phyloP scores from a whole-genome alignment of 345 rosid genomes.

The Citrus hindsii region DNA sequence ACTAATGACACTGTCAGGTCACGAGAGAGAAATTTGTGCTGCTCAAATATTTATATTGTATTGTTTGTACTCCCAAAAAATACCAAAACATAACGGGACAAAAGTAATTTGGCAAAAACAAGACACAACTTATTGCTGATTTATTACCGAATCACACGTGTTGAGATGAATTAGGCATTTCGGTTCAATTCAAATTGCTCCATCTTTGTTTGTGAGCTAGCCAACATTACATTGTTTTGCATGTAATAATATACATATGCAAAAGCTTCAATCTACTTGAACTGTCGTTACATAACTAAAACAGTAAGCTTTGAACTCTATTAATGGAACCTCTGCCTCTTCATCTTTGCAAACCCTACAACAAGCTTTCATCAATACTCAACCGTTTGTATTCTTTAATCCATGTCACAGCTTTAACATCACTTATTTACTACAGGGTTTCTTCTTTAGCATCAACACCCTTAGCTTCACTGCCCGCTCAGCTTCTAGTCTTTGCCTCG shows the following conservation, averaged over 20 bases:
- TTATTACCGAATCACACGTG: not conserved
- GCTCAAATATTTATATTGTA: too few species aligned
- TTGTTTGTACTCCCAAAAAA: too few species aligned
- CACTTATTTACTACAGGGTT: constrained; percentile 24
- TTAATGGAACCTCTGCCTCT: constrained; percentile 22
- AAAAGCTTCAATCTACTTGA: not conserved
- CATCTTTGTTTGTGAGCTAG: not conserved
- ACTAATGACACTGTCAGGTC: too few species aligned
- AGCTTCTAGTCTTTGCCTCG: constrained; percentile 23
- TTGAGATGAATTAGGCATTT: not conserved
- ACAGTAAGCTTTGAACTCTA: not conserved
- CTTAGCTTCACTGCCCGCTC: not conserved
- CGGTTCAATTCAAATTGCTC: not conserved
- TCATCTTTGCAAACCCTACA: constrained; percentile 16
- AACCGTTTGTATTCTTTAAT: constrained; percentile 26
- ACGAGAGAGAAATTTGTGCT: too few species aligned
- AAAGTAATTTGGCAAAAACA: too few species aligned
- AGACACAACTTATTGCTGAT: not conserved
- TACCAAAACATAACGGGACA: too few species aligned
- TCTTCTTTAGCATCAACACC: constrained; percentile 13
- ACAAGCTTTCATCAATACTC: constrained; percentile 17
- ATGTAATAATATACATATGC: too few species aligned
- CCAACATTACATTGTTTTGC: not conserved
- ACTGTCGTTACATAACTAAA: not conserved
- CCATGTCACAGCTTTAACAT: constrained; percentile 26